Base-by-base conservation (phyloP, 306 rosid species). In the Rosa multiflora region DNA sequence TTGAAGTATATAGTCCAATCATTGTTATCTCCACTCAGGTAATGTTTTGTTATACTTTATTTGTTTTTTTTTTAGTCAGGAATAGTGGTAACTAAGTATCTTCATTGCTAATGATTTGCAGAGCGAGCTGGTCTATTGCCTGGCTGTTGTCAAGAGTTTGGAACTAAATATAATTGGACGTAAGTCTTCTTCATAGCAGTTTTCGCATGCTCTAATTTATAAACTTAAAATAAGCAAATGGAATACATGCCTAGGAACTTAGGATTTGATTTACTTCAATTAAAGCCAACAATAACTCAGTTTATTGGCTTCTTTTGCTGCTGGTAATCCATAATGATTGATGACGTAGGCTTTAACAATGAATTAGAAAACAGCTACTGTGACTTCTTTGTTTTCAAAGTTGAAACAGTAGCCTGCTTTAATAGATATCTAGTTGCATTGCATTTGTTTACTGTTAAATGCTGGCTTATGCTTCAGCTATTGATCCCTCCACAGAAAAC, bases 121-220 rank as follows among this genome's bases (percentile, higher is more conserved):
- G 99, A 84, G 72, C 67, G 93, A 85, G 80, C 88, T 87, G 84
- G 86, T 94, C 78, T 91, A 94, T 84, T 94, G 97, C 89, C 90
- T 94, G 72, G 97, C 97, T 58, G 88, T 92, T 74, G 89, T 92
- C 86, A 92, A 87, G 90, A 92, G 97, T 75, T 70, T 86, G 2
- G 97, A 85, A 74, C 85, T 92, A 80, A 89, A 85, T 82, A 91
- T 92, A 82, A 90, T 94, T 75, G 97, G 97, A 63, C 97, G 97
- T 94, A 90, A 94, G 97, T 90, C 49, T 83, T 59, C 52, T 72
- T 77, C 73, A 44, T 72, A 83, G 48, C 79, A 64, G 44, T 76
- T 79, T 61, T 83, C 58, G 37, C 29, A 10, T 68, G 79, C 75
- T 64, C 32, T 32, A 42, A 20, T 43, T 55, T 67, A 48, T 79